A percentile compares a stretch with the other conserved stretches of the same genome.
Evolutionary conservation across 805 yeast species (phyloP).

Genomic region (Tetrapisispora phaffii): DNA sequence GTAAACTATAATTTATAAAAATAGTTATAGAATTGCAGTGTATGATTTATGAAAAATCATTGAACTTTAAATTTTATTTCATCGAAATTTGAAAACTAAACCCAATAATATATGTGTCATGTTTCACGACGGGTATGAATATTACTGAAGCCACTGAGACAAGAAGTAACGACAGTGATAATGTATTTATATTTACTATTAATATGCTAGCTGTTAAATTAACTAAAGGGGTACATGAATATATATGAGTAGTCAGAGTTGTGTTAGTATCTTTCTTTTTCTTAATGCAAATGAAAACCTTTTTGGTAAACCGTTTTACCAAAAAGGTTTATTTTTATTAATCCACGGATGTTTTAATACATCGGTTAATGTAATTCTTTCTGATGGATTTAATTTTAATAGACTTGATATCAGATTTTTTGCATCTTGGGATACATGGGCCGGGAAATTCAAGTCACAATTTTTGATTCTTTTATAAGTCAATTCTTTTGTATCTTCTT

Average conservation of each 20-base stretch:
- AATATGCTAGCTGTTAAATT: not conserved
- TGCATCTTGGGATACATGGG: constrained; percentile 61
- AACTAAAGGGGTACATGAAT: not conserved
- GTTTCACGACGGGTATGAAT: too few relatives aligned
- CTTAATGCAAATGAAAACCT: too few relatives aligned
- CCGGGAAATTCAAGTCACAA: constrained; percentile 69
- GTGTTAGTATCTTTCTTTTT: too few relatives aligned
- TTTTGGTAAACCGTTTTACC: constrained; percentile 38
- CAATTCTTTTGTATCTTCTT: constrained; percentile 63
- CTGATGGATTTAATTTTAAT: constrained; percentile 57
- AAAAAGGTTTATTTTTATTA: constrained; percentile 45
- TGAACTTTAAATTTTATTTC: too few relatives aligned
- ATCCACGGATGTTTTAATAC: constrained; percentile 83
- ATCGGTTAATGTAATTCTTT: constrained; percentile 51
- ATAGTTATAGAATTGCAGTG: too few relatives aligned
- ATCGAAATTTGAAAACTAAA: too few relatives aligned
- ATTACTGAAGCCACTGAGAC: too few relatives aligned
- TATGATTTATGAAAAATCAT: too few relatives aligned
- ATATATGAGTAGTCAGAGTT: not conserved
- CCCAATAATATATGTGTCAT: too few relatives aligned
- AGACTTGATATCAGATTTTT: constrained; percentile 58
- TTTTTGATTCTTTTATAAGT: constrained; percentile 74
- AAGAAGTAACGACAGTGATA: too few relatives aligned
- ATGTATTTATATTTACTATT: too few relatives aligned
- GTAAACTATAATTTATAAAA: too few relatives aligned